Conservation (phyloP, 257 asterid genomes). For the Fraxinus anomala region DNA sequence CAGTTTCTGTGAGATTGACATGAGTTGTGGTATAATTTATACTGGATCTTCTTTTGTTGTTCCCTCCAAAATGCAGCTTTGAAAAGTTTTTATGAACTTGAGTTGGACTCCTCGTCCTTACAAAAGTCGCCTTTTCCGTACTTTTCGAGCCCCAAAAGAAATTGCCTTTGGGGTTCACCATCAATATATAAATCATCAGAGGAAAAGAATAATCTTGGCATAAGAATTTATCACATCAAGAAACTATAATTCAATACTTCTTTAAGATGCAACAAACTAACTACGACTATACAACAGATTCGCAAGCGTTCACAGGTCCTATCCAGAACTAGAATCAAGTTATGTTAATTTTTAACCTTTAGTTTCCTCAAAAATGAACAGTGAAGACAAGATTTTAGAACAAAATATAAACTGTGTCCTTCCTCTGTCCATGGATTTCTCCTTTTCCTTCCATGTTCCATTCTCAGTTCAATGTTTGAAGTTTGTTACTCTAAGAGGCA, state of each 20-base stretch:
- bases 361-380: too few relatives aligned
- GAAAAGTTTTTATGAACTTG: constrained; percentile 92
- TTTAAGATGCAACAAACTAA: too few relatives aligned
- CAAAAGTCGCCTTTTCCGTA: constrained; percentile 94
- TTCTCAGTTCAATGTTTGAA: constrained; percentile 44
- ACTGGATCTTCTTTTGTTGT: constrained; percentile 83
- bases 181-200: background rate
- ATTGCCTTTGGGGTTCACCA: constrained; percentile 47
- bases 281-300: background rate
- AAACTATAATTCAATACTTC: background rate
- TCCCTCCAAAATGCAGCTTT: constrained; percentile 80
- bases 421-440: constrained; percentile 94
- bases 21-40: constrained; percentile 78
- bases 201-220: background rate
- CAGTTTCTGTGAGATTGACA: constrained; percentile 35
- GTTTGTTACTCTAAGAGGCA: background rate
- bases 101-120: constrained; percentile 79
- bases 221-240: background rate
- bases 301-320: background rate
- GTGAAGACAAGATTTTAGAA: background rate
- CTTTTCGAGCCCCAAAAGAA: constrained; percentile 81
- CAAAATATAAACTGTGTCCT: constrained; percentile 65
- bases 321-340: background rate
- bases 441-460: constrained; percentile 59
- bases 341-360: too few relatives aligned